Base-by-base conservation (phyloP, 257 asterid genomes). In the Thymus quinquecostatus region DNA sequence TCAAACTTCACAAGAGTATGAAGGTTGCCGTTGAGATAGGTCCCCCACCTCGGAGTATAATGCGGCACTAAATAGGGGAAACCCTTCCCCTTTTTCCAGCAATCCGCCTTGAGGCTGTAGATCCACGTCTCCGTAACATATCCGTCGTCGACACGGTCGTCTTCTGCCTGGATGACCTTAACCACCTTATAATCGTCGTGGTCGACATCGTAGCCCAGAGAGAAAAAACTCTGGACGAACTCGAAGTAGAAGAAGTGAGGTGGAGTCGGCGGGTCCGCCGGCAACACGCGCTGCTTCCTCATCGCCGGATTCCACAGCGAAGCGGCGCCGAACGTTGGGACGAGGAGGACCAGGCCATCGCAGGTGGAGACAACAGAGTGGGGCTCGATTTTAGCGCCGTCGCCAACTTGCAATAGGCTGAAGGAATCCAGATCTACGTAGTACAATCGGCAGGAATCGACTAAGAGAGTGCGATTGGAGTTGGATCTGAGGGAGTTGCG, bases 141-240 rank as follows among this genome's bases (percentile, higher is more conserved):
- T 51, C 61, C 53, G 0, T 11, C 43, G 8, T 36, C 44, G 48
- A 67, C 77, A 4, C 33, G 10, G 4, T 32, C 13, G 51, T 9
- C 59, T n/a, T 71, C 32, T 10, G 72, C 68, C 61, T 81, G 81
- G 0, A 73, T 59, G 21, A 66, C 73, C 78, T 62, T 47, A 34
- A 74, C 71, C 3, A 82, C 82, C 77, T 70, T 85, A 44, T 82
- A 85, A 33, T 85, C 90, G 27, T 85, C 79, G 2, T 13, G 64
- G n/a, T 56, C 50, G 5, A 63, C 54, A 54, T 80, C 83, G 49
- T 71, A 80, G 1, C 86, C 90, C 10, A 85, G 55, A 0, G 83
- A 83, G 21, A 38, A 82, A 57, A 9, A 8, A 40, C 8, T 0
- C 34, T 38, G 32, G 34, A 14, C 66, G 66, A 1, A 38, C 34